Base-by-base conservation (phyloP, 1,139 yeast species). In the Yamadazyma triangularis region DNA sequence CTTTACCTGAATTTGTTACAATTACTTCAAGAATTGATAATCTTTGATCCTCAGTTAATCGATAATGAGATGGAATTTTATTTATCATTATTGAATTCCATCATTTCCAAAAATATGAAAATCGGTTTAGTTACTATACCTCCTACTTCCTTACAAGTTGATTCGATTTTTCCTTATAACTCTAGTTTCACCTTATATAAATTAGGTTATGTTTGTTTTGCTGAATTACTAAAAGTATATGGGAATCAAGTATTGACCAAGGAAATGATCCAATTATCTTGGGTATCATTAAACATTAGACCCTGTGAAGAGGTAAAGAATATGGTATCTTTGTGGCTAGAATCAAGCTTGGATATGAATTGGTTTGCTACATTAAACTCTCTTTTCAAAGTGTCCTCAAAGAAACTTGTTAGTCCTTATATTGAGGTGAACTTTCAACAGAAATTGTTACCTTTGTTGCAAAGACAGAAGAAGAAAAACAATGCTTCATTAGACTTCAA, bases 291-390 rank as follows among this genome's bases (percentile, higher is more conserved):
- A 67, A 61, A 66, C 32, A 46, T 64, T 28, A 53, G 55, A 30
- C 73, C 73, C 4, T 64, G 70, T 33, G 42, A 45, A 2, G 60
- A 61, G 24, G 48, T 65, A 40, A 60, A 59, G 32, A 50, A 47
- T 4, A 47, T 67, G 25, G 53, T 67, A 9, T 47, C 42, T 19
- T 47, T 64, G 20, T 69, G 75, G 75, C 44, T 68, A 38, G 73
- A 67, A 23, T 47, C 59, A 2, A 58, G 58, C 29, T 41, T 55
- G 16, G 66, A 60, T 11, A 50, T 58, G 38, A 56, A 56, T 33
- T 68, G 73, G 73, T 64, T 69, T 38, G 48, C 52, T 3, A 65
- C 62, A 7, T 51, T 69, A 35, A 62, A 53, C 30, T 56, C 69
- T 0, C 47, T 69, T 25, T 64, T 60, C 44, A 60, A 56, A 34